Conservation (phyloP, 2,329 filamentous ascomycete genomes). For the Penicillium sp. region DNA sequence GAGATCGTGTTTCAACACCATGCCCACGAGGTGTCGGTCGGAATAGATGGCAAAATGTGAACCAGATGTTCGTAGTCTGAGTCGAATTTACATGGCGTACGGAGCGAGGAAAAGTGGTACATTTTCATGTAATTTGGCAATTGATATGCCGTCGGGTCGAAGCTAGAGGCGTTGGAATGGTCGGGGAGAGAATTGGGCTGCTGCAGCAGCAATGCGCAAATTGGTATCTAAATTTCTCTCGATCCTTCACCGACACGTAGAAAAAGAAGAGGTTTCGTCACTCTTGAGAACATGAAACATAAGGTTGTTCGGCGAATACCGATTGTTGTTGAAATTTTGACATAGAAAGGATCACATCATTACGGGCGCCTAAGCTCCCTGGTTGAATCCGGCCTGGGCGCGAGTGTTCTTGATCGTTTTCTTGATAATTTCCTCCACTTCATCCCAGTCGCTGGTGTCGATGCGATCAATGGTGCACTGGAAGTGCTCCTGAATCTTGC, state of each 20-base stretch:
- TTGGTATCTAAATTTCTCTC: constrained; percentile 37
- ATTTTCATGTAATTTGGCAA: not conserved
- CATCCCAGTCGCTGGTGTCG: constrained; percentile 86
- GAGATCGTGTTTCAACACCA: not conserved
- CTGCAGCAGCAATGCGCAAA: constrained; percentile 11
- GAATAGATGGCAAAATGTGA: not conserved
- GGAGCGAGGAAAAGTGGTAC: not conserved
- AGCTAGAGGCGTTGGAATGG: not conserved
- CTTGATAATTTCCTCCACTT: constrained; percentile 80
- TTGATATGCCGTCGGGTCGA: not conserved
- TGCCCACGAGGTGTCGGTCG: not conserved
- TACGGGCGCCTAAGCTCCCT: not conserved
- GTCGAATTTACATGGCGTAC: not conserved
- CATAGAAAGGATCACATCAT: not conserved
- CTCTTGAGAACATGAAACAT: constrained; percentile 27
- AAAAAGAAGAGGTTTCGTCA: constrained; percentile 29
- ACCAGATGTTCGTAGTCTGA: no score
- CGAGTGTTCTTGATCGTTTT: constrained; percentile 67
- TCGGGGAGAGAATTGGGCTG: constrained; percentile 3
- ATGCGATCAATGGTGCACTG: constrained; percentile 78
- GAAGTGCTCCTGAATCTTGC: constrained; percentile 78
- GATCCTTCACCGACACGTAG: constrained; percentile 8
- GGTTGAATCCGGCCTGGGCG: constrained; percentile 41
- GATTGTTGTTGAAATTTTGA: not conserved
- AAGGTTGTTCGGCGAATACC: not conserved